phyloP scores from a whole-genome alignment of 805 yeast species.

The Candida dendrica region DNA sequence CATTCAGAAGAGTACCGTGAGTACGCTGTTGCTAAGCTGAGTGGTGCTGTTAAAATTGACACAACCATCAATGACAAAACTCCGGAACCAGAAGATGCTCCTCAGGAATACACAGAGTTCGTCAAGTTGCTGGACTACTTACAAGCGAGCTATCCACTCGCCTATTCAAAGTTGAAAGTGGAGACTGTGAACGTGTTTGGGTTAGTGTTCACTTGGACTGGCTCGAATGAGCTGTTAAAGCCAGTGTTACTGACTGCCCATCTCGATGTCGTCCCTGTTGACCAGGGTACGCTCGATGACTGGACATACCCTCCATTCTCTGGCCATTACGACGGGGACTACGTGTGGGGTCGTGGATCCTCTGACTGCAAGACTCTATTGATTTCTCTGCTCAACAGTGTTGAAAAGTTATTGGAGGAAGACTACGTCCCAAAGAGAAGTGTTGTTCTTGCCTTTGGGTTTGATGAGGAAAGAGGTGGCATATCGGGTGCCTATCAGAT shows the following conservation, averaged over 20 bases:
- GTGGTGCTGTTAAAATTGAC: constrained; percentile 58
- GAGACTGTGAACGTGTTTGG: constrained; percentile 59
- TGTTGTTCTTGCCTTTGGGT: constrained; percentile 58
- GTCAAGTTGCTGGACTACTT: constrained; percentile 44
- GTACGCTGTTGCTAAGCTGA: too few species aligned
- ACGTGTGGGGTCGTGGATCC: constrained; percentile 69
- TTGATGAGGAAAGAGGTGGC: constrained; percentile 70
- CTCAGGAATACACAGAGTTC: constrained; percentile 27
- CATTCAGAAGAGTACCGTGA: too few species aligned
- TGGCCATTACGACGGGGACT: constrained; percentile 57
- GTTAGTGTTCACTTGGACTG: constrained; percentile 57
- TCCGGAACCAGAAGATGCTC: constrained; percentile 23
- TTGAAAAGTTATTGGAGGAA: constrained; percentile 41
- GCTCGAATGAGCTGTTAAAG: constrained; percentile 40
- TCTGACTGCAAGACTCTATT: constrained; percentile 66
- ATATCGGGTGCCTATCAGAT: constrained; percentile 47
- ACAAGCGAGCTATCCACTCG: constrained; percentile 49
- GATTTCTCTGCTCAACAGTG: constrained; percentile 55
- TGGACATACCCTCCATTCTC: constrained; percentile 68
- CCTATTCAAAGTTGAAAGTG: constrained; percentile 38
- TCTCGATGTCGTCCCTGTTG: constrained; percentile 83
- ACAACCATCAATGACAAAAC: constrained; percentile 57
- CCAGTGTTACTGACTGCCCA: constrained; percentile 74
- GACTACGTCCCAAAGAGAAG: constrained; percentile 53
- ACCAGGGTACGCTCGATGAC: constrained; percentile 40